Evolutionary conservation across 1,284 basidiomycete species (phyloP).

Genomic region (Irpex sp.): DNA sequence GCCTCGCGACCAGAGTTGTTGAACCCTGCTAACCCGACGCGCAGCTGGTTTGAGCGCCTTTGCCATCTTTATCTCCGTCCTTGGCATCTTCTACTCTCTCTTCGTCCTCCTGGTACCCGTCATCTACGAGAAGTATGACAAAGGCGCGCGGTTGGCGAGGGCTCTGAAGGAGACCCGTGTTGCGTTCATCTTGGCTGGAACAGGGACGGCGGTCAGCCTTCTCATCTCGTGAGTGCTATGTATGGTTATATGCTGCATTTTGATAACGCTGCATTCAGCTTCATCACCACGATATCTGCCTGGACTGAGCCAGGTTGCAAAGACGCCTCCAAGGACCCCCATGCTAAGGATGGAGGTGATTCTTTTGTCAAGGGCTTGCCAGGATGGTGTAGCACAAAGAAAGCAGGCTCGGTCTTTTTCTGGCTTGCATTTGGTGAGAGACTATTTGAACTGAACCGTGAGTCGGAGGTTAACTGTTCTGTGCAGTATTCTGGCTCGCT

Average conservation of each 20-base stretch:
- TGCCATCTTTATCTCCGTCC: constrained; percentile 74
- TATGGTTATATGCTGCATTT: constrained; percentile 1
- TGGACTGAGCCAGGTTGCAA: constrained; percentile 86
- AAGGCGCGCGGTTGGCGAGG: constrained; percentile 68
- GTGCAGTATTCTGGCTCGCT: constrained; percentile 63
- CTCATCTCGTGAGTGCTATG: constrained; percentile 62
- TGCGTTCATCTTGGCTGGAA: constrained; percentile 72
- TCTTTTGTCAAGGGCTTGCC: constrained; percentile 64
- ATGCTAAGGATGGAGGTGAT: constrained; percentile 58
- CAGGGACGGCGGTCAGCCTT: constrained; percentile 61
- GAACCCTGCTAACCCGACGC: not conserved
- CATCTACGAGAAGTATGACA: constrained; percentile 84
- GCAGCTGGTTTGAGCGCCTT: constrained; percentile 85
- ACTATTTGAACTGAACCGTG: not conserved
- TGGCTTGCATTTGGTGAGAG: constrained; percentile 73
- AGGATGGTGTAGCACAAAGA: constrained; percentile 88
- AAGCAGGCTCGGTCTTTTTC: constrained; percentile 82
- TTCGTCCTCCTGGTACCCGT: constrained; percentile 78
- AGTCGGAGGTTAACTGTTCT: constrained; percentile 7
- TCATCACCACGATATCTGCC: constrained; percentile 69
- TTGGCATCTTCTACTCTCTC: constrained; percentile 65
- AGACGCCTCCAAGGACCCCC: constrained; percentile 54
- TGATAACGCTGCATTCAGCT: constrained; percentile 38
- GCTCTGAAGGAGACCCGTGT: constrained; percentile 80
- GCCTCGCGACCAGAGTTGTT: not conserved